Evolutionary conservation across 2,329 filamentous ascomycete species (phyloP).

Genomic region (Neonectria punicea): DNA sequence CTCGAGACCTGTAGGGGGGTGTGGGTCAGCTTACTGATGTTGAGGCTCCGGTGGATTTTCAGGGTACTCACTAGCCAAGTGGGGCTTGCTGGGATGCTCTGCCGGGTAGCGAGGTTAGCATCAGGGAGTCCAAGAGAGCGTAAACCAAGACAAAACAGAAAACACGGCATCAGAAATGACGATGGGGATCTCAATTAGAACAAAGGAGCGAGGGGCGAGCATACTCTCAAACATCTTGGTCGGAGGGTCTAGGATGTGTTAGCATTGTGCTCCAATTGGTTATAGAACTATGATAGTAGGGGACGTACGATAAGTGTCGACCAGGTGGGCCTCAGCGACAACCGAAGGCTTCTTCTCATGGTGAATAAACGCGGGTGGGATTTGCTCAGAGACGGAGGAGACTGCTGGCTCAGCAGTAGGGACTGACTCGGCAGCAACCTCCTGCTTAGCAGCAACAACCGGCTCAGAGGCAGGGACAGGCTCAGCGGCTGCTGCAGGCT

Average conservation of each 20-base stretch:
- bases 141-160: conserved; percentile 17
- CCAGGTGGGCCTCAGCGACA: conserved; percentile 79
- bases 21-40: conserved; percentile 37
- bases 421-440: conserved; percentile 4
- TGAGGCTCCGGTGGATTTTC: conserved; percentile 39
- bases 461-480: background rate
- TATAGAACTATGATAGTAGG: background rate
- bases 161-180: conserved; percentile 14
- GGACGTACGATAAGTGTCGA: conserved; percentile 76
- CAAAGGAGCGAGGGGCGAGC: conserved; percentile 41
- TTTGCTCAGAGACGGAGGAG: background rate
- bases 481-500: background rate
- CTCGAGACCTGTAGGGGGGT: conserved; percentile 62
- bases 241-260: conserved; percentile 63
- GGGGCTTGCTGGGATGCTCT: conserved; percentile 78
- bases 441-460: background rate
- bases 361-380: background rate
- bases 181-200: conserved; percentile 20
- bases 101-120: conserved; percentile 51
- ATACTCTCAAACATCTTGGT: conserved; percentile 75
- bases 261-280: conserved; percentile 29
- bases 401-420: conserved; percentile 4
- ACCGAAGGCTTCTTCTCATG: conserved; percentile 57
- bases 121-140: conserved; percentile 29
- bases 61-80: conserved; percentile 67